Base-by-base conservation (phyloP, 2,329 filamentous ascomycete genomes). In the Thielaviopsis euricoi region DNA sequence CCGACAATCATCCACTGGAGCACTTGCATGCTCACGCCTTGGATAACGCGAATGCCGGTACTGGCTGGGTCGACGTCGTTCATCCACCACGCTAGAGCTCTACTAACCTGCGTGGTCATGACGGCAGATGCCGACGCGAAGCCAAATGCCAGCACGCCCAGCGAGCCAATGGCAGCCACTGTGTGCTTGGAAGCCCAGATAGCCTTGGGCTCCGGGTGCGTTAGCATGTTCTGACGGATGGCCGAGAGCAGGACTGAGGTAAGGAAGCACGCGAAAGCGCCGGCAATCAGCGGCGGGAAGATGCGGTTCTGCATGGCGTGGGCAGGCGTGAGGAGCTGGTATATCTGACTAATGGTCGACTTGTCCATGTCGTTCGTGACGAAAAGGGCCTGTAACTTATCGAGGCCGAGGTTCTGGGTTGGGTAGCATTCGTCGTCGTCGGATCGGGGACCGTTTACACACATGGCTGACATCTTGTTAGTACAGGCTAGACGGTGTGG, bases 281-380 rank as follows among this genome's bases (percentile, higher is more conserved):
- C 59, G 1, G 52, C 59, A 22, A 60, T 56, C 25, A 60, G 52
- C n/a, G 59, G 59, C 10, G 59, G 59, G 52, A 60, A 60, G 37
- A 58, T 55, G 25, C 55, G 59, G 17, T 56, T 58, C 53, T 60
- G 59, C 52, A 60, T 58, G 37, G 55, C 55, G n/a, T 56, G 59
- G 13, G 59, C 59, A n/a, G 56, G 59, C 5, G 19, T 43, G 10
- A 60, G 59, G 23, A 60, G 56, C 22, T 53, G 26, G 6, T 15
- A 23, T 29, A 60, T 37, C 17, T 57, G 55, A 4, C 52, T 55
- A 3, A 43, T n/a, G 22, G 56, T 60, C 4, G 52, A 49, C 3
- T 46, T 7, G 46, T 60, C 58, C 58, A 60, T 60, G 29, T 54
- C 33, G 43, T 48, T 40, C 23, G 59, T 58, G 52, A 60, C 43